A percentile compares a stretch with the other conserved stretches of the same genome.
phyloP scores from a whole-genome alignment of 2,329 filamentous ascomycete genomes.

The Alternaria triticimaculans region DNA sequence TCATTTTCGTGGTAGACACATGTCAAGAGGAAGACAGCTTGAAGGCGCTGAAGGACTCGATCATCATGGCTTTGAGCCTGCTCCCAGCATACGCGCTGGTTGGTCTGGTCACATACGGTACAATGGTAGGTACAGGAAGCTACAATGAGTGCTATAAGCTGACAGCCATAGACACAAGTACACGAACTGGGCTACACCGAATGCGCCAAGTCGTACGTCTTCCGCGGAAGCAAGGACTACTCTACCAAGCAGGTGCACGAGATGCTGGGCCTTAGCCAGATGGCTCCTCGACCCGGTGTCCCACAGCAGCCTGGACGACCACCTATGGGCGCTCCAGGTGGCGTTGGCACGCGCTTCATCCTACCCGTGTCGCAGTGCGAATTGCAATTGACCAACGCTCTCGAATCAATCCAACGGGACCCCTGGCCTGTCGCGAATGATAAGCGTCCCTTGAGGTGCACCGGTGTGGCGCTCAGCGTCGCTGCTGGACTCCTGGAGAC shows the following conservation, averaged over 20 bases:
- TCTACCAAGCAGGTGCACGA: slow-evolving; percentile 99
- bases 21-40: slow-evolving; percentile 89
- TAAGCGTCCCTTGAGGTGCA: slow-evolving; percentile 87
- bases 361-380: slow-evolving; percentile 95
- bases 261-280: slow-evolving; percentile 85
- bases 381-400: slow-evolving; percentile 93
- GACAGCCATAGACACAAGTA: slow-evolving; percentile 74
- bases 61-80: slow-evolving; percentile 84
- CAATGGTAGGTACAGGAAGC: slow-evolving; percentile 69
- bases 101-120: slow-evolving; percentile 85
- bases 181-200: slow-evolving; percentile 98
- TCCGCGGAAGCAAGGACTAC: slow-evolving; percentile 97
- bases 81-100: slow-evolving; percentile 83
- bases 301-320: slow-evolving; percentile 78
- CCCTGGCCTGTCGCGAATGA: slow-evolving; percentile 97
- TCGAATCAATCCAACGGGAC: slow-evolving; percentile 95
- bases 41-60: slow-evolving; percentile 81
- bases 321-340: slow-evolving; percentile 67
- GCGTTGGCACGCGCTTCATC: slow-evolving; percentile 86
- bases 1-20: slow-evolving; percentile 85
- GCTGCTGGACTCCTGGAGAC: slow-evolving; percentile 91
- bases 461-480: slow-evolving; percentile 94
- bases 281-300: slow-evolving; percentile 71
- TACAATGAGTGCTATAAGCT: slow-evolving; percentile 7
- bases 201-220: slow-evolving; percentile 98